A percentile compares a stretch with the other conserved stretches of the same genome.
Conservation (phyloP, 2,329 filamentous ascomycete genomes). For the Claviceps sp. region DNA sequence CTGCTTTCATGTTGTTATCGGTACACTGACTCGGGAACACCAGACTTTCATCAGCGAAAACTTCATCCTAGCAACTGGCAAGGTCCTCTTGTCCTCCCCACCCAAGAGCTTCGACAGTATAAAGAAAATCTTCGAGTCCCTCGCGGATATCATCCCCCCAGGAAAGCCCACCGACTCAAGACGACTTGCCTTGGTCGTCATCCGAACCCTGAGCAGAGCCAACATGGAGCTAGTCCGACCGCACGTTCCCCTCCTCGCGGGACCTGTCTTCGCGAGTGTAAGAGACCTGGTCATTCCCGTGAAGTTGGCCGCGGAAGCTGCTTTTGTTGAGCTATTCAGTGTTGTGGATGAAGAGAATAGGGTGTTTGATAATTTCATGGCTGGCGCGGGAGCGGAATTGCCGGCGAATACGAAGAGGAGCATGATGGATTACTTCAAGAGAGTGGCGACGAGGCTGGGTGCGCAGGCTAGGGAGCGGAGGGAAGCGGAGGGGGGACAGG, state of each 20-base stretch:
- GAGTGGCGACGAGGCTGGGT: constrained; percentile 75
- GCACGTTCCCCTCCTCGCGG: constrained; percentile 67
- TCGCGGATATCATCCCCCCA: constrained; percentile 63
- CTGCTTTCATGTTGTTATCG: not conserved
- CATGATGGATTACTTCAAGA: constrained; percentile 96
- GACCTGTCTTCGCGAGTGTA: constrained; percentile 77
- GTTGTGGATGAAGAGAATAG: constrained; percentile 77
- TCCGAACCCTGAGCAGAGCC: constrained; percentile 70
- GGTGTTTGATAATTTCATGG: constrained; percentile 86
- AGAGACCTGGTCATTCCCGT: constrained; percentile 87
- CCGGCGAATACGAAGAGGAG: constrained; percentile 65
- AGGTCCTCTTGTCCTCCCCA: constrained; percentile 64
- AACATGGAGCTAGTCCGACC: constrained; percentile 71
- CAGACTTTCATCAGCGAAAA: constrained; percentile 81
- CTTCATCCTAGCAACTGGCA: constrained; percentile 76
- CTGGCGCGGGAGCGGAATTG: constrained; percentile 51
- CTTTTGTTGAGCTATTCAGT: constrained; percentile 80
- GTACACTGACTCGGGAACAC: constrained; percentile 3
- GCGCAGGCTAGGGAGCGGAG: constrained; percentile 75
- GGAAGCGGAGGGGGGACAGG: constrained; percentile 81
- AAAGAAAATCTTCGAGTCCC: constrained; percentile 66
- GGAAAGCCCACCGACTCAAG: constrained; percentile 72
- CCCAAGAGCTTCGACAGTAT: constrained; percentile 60
- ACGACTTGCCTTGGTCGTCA: constrained; percentile 71
- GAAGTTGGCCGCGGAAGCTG: constrained; percentile 87